Base-by-base conservation (phyloP, 1,139 yeast genomes). In the Taiozyma sp. region DNA sequence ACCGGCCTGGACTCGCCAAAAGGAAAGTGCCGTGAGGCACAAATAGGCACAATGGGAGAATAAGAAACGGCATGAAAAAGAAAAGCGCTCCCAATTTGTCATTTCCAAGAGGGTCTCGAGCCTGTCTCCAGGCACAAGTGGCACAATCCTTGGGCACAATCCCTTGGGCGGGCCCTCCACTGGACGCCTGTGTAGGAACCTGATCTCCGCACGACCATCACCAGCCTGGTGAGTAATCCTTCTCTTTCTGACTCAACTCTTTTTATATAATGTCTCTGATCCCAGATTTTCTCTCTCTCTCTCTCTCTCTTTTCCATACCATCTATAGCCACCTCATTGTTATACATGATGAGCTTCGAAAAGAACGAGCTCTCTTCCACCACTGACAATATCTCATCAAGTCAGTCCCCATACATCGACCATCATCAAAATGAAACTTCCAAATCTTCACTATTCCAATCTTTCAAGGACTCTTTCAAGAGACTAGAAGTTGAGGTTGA, bases 401-500 rank as follows among this genome's bases (percentile, higher is more conserved):
- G 19, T 8, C 29, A 40, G 16, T 40, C 29, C 3, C 43, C 43
- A 13, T 40, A 40, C 12, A 39, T n/a, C 5, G 43, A 39, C 23
- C 14, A 9, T 23, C 6, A 22, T 12, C 9, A 39, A 36, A 10
- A 22, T 5, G 8, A 39, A 16, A 10, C 16, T 13, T 30, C 34
- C n/a, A 36, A 36, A 36, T 12, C 42, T 22, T 40, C 43, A 4
- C 19, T 24, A 40, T 14, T 40, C 9, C 4, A n/a, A 24, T 40
- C 43, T 13, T 76, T 80, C 57, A 64, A 65, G 23, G 87, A 84
- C 60, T 74, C 83, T 4, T 85, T 85, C 72, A 81, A 73, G 64
- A 48, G 51, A 27, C 45, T 50, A 3, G 54, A 54, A 24, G 71
- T 77, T 50, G 79, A 73, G 24, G 77, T 80, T 47, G 73, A 71